A percentile compares a stretch with the other conserved stretches of the same genome.
These are phyloP conservation scores for Copromyces sp. DNA, from an alignment of 495 filamentous ascomycete genomes.

Conservation along the genomic window DNA sequence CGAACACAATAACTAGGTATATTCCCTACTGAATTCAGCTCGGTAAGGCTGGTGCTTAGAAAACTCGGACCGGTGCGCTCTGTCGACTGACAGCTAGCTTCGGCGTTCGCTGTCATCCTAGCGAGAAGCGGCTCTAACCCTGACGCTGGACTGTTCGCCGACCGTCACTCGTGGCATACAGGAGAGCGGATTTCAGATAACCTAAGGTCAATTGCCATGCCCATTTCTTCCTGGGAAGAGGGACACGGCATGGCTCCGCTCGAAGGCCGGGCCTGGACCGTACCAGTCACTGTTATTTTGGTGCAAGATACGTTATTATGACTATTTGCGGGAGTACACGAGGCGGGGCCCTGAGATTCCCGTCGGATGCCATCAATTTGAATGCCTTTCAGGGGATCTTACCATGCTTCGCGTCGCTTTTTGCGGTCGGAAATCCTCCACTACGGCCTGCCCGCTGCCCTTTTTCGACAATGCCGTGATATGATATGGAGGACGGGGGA, in stretches of 20 bases:
- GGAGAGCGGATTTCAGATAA: background rate
- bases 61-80: background rate
- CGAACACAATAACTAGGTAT: background rate
- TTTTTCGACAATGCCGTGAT: no score
- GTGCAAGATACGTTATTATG: no score
- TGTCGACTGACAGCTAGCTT: background rate
- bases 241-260: background rate
- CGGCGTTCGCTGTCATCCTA: background rate
- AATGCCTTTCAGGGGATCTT: no score
- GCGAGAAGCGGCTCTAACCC: background rate
- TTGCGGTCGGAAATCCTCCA: no score
- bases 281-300: background rate
- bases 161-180: background rate
- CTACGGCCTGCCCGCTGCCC: no score
- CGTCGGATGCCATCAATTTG: no score
- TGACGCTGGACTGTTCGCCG: background rate
- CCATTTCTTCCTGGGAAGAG: background rate
- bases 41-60: background rate
- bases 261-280: background rate
- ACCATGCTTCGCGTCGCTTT: no score
- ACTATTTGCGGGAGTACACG: no score
- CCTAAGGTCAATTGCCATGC: background rate
- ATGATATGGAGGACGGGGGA: no score
- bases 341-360: no score
- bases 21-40: background rate